A percentile compares a stretch with the other conserved stretches of the same genome.
These are phyloP conservation scores for Punica granatum DNA, from an alignment of 345 rosid genomes.

Conservation along the genomic window DNA sequence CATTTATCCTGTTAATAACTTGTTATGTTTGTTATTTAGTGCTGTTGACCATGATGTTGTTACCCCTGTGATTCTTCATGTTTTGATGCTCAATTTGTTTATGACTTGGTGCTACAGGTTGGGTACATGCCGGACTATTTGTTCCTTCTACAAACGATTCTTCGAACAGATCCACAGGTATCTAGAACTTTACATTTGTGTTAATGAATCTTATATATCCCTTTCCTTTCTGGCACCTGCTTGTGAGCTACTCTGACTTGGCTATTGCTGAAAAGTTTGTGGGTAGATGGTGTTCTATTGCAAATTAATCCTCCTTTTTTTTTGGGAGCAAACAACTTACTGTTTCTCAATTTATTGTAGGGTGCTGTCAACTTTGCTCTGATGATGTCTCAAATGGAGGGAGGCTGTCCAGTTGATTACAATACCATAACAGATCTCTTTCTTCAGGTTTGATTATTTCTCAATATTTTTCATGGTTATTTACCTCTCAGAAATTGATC, in stretches of 20 bases:
- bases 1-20: not conserved
- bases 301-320: not conserved
- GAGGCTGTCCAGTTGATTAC: slow-evolving; percentile 94
- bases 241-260: not conserved
- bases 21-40: not conserved
- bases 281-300: not conserved
- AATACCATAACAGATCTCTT: slow-evolving; percentile 98
- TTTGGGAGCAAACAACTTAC: not conserved
- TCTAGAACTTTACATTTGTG: not conserved
- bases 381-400: slow-evolving; percentile 99
- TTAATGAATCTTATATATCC: not conserved
- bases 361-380: slow-evolving; percentile 98
- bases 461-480: not conserved
- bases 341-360: slow-evolving; percentile 26
- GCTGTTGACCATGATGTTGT: not conserved
- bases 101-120: slow-evolving; percentile 45
- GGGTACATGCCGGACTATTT: slow-evolving; percentile 95
- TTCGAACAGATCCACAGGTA: slow-evolving; percentile 96
- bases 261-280: not conserved
- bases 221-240: not conserved
- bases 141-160: slow-evolving; percentile 98
- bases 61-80: not conserved
- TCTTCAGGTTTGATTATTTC: slow-evolving; percentile 65
- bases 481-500: not conserved
- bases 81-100: not conserved